A percentile compares a stretch with the other conserved stretches of the same genome.
Conservation (phyloP, 257 asterid species). For the Solanum habrochaites region DNA sequence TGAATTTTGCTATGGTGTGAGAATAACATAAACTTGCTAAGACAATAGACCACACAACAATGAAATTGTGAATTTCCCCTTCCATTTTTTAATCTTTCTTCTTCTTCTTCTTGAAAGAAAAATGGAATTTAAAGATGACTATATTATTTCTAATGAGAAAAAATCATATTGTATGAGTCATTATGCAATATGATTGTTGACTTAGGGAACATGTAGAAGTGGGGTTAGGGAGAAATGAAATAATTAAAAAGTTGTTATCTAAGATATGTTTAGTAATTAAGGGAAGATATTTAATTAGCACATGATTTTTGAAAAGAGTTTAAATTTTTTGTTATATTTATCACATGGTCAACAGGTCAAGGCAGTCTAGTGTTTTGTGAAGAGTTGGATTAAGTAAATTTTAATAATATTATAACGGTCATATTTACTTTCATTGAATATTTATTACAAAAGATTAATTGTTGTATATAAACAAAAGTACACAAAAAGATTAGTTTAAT, state of each 20-base stretch:
- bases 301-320: neutral
- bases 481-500: neutral
- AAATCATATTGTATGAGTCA: neutral
- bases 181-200: neutral
- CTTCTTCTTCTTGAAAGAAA: neutral
- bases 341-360: neutral
- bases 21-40: conserved; percentile 31
- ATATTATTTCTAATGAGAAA: neutral
- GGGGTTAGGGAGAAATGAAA: neutral
- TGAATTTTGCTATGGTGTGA: conserved; percentile 11
- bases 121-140: neutral
- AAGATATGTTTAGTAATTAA: neutral
- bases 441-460: neutral
- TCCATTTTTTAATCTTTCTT: conserved; percentile 17
- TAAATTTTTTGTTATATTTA: neutral
- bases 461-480: neutral
- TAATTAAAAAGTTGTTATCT: neutral
- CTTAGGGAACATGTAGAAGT: neutral
- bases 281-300: neutral
- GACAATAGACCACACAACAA: conserved; percentile 30
- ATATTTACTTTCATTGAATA: neutral
- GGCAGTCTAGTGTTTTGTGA: neutral
- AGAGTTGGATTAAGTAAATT: neutral
- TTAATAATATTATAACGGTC: neutral
- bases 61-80: conserved; percentile 35